Evolutionary conservation across 2,329 filamentous ascomycete genomes (phyloP).

Genomic region (Cladosporium sp.): DNA sequence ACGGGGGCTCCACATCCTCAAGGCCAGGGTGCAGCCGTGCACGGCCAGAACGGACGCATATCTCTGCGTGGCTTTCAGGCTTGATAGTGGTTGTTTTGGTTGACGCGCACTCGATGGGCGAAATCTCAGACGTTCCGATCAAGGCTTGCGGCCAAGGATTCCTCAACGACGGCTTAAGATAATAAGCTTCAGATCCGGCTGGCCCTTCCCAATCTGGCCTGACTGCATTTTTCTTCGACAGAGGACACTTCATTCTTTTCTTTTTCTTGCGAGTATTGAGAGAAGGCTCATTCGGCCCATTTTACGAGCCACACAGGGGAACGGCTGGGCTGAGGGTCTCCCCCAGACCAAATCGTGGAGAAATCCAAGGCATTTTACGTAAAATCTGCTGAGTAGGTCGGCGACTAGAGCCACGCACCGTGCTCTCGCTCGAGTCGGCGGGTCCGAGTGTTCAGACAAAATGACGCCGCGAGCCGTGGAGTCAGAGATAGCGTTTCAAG

Average conservation of each 20-base stretch:
- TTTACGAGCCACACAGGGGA: not conserved
- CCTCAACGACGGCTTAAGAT: no score
- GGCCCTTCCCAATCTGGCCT: conserved; percentile 5
- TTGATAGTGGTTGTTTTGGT: conserved; percentile 1
- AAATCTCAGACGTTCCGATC: not conserved
- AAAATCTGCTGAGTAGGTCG: not conserved
- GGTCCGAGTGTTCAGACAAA: no score
- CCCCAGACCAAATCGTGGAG: conserved; percentile 4
- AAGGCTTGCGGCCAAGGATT: conserved; percentile 2
- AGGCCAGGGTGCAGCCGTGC: conserved; percentile 5
- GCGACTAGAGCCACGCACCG: no score
- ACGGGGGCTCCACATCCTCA: conserved; percentile 3
- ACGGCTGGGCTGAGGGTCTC: not conserved
- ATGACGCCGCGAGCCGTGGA: no score
- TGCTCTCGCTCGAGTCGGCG: no score
- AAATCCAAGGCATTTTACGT: conserved; percentile 9
- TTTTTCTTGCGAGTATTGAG: not conserved
- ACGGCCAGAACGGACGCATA: conserved; percentile 1
- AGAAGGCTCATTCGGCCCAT: not conserved
- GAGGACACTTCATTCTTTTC: no score
- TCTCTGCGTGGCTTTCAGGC: conserved; percentile 5
- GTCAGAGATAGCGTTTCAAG: no score
- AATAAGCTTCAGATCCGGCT: conserved; percentile 7
- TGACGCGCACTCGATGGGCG: no score
- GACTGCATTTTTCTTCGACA: no score